Evolutionary conservation across 441 rosid genomes (phyloP).

Genomic region (Hura crepitans): DNA sequence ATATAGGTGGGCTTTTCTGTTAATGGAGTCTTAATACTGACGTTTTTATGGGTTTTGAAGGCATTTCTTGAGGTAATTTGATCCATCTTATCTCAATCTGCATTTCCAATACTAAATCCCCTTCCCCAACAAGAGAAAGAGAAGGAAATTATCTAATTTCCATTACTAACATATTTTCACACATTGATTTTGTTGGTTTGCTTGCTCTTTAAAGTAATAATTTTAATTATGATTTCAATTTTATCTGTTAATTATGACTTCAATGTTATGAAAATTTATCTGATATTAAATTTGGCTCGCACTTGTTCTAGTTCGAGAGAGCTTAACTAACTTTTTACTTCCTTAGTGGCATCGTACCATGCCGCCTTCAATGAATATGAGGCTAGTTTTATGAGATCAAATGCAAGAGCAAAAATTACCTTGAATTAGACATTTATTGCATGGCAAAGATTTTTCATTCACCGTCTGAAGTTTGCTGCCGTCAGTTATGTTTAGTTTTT

Average conservation of each 20-base stretch:
- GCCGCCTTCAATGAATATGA: neutral
- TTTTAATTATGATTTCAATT: neutral
- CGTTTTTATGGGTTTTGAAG: slow-evolving; percentile 80
- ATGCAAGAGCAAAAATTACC: neutral
- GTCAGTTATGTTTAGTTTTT: neutral
- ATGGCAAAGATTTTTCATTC: neutral
- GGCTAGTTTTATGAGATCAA: neutral
- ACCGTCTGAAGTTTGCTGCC: neutral
- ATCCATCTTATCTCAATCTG: neutral
- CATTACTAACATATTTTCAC: neutral
- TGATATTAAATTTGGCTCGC: too few species aligned
- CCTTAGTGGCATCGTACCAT: neutral
- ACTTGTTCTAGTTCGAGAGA: neutral
- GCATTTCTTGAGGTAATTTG: slow-evolving; percentile 78
- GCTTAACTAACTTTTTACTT: too few species aligned
- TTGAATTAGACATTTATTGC: too few species aligned
- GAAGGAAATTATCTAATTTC: neutral
- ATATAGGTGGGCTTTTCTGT: slow-evolving; percentile 75
- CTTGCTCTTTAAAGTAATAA: neutral
- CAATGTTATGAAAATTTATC: too few species aligned
- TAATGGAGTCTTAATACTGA: slow-evolving; percentile 66
- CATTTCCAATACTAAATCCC: too few species aligned
- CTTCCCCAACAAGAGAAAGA: neutral
- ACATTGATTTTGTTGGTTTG: neutral
- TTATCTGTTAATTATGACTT: neutral